Base-by-base conservation (phyloP, 805 yeast genomes). In the Scheffersomyces amazonensis region DNA sequence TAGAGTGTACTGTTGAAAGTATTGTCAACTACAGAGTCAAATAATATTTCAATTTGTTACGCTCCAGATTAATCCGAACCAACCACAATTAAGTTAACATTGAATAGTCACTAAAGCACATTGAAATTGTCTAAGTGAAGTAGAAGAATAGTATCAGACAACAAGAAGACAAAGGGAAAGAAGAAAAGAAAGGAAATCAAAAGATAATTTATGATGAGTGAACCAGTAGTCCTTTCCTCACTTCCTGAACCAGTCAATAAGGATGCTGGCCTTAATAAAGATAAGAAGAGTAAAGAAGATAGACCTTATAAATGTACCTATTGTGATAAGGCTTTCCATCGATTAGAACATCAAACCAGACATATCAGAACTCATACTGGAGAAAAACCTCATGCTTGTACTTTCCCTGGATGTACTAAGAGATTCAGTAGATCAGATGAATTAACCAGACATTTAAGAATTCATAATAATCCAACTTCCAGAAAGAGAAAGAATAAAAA, bases 311-410 rank as follows among this genome's bases (percentile, higher is more conserved):
- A 81, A 51, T 88, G 96, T 54, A 82, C 90, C 16, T 70, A 85
- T 51, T 88, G 96, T 61, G 81, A 78, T 35, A 86, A 87, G 64
- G 87, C 95, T 8, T 88, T 88, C 58, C 91, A 87, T 59, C 73
- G 96, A 43, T 67, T 88, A 34, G 96, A 88, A 60, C 96, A 88
- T 60, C 95, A 87, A 56, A 88, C 95, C 10, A 75, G 96, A 48
- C 96, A 88, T 58, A 83, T 89, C 49, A 71, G 96, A 41, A 88
- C 96, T 8, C 96, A 88, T 64, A 88, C 96, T 0, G 96, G 96
- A 34, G 96, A 88, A 58, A 86, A 87, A 58, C 96, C 96, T 2
- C 93, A 86, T 56, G 81, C 79, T 35, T 88, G 96, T 62, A 75
- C 80, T 15, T 87, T 76, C 49, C 89, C 93, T 1, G 87, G 87